These are phyloP conservation scores for Geranium incanum DNA, from an alignment of 441 rosid genomes.

Conservation along the genomic window DNA sequence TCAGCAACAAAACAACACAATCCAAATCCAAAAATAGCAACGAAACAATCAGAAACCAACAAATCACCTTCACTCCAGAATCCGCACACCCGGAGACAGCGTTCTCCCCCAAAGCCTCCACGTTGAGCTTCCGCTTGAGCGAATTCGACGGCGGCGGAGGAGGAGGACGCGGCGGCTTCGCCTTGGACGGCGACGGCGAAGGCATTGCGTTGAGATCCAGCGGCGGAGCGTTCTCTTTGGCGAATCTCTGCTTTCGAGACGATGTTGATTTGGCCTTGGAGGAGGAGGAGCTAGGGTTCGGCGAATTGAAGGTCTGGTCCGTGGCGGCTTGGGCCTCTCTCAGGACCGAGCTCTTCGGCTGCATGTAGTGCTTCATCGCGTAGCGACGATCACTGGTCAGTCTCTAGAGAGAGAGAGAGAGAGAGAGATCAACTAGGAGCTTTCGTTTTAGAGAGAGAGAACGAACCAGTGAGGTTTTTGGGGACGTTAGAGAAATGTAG, in stretches of 20 bases:
- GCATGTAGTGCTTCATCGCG: constrained; percentile 76
- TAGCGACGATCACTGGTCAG: no score
- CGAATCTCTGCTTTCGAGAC: constrained; percentile 35
- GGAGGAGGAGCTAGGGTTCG: constrained; percentile 43
- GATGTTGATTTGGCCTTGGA: constrained; percentile 32
- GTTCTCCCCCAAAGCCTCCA: constrained; percentile 39
- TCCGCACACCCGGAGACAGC: constrained; percentile 38
- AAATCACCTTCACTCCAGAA: constrained; percentile 77
- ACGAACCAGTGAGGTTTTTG: no score
- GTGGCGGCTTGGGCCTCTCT: constrained; percentile 35
- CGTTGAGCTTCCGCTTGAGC: constrained; percentile 76
- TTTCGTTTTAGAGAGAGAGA: no score
- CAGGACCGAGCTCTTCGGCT: constrained; percentile 62
- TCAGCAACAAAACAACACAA: background rate
- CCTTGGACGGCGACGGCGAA: constrained; percentile 42
- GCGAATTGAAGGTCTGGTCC: constrained; percentile 25
- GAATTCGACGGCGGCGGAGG: constrained; percentile 59
- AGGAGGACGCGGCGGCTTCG: constrained; percentile 89
- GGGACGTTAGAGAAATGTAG: no score
- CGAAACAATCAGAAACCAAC: background rate
- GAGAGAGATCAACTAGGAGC: no score
- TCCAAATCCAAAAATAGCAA: background rate
- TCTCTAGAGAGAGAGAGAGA: no score
- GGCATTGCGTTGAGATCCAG: constrained; percentile 57
- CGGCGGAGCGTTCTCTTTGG: constrained; percentile 85